A percentile compares a stretch with the other conserved stretches of the same genome.
Evolutionary conservation across 106 monocot genomes (phyloP).

Genomic region (Platanthera guangdongensis): DNA sequence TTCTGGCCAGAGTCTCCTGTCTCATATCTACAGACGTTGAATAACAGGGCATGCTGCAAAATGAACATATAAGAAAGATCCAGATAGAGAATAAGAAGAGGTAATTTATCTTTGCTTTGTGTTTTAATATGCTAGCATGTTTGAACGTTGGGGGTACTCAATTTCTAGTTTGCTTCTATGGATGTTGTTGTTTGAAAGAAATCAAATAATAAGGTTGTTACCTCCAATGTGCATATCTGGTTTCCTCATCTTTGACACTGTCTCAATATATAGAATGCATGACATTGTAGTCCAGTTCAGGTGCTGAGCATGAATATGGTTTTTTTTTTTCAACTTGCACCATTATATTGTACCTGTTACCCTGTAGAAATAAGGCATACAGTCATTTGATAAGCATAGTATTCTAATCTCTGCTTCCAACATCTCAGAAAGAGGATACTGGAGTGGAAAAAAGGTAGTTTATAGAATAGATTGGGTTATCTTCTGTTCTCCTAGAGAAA

Average conservation of each 20-base stretch:
- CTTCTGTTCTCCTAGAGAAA: too few relatives aligned
- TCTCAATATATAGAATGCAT: background rate
- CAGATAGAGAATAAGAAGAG: constrained; percentile 35
- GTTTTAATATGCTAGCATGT: background rate
- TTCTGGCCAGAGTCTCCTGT: background rate
- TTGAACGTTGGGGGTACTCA: background rate
- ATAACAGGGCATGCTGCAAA: constrained; percentile 43
- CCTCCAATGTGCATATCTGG: background rate
- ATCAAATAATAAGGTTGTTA: background rate
- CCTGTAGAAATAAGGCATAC: too few relatives aligned
- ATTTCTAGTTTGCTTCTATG: background rate
- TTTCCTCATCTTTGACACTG: background rate
- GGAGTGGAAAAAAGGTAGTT: too few relatives aligned
- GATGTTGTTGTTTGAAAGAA: background rate
- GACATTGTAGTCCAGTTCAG: background rate
- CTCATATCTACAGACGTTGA: background rate
- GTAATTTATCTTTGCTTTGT: constrained; percentile 14
- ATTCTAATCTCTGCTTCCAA: too few relatives aligned
- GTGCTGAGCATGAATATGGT: background rate
- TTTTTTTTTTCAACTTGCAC: background rate
- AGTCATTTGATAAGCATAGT: too few relatives aligned
- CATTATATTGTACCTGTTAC: too few relatives aligned
- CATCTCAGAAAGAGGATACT: too few relatives aligned
- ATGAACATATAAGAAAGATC: constrained; percentile 46
- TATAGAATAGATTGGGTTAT: too few relatives aligned